A percentile compares a stretch with the other conserved stretches of the same genome.
These are phyloP conservation scores for Candida sithepensis DNA, from an alignment of 805 yeast genomes.

Conservation along the genomic window DNA sequence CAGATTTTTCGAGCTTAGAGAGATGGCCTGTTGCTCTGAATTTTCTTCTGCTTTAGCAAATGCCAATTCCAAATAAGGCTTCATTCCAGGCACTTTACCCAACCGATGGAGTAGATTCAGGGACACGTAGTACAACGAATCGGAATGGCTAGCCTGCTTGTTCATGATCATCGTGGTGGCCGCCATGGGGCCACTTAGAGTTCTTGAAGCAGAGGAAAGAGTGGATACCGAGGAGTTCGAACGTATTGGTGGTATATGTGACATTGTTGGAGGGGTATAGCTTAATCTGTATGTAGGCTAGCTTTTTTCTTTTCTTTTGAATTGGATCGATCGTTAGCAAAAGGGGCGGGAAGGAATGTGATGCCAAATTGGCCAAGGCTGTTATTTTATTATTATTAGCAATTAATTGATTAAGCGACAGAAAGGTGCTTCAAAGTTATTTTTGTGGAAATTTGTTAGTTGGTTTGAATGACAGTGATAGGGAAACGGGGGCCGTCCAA, in stretches of 20 bases:
- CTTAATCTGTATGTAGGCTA: not conserved
- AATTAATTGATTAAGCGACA: no score
- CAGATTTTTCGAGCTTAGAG: slow-evolving; percentile 17
- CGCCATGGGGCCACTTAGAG: slow-evolving; percentile 44
- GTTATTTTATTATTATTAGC: no score
- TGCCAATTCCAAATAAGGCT: slow-evolving; percentile 63
- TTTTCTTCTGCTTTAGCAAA: slow-evolving; percentile 61
- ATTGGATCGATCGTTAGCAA: not conserved
- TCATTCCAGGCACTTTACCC: slow-evolving; percentile 60
- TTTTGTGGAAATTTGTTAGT: no score
- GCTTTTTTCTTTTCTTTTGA: no score
- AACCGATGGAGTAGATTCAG: slow-evolving; percentile 51
- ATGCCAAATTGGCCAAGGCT: no score
- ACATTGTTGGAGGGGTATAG: no score
- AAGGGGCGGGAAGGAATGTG: no score
- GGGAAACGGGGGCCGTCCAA: no score
- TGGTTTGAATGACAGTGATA: no score
- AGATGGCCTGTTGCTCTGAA: slow-evolving; percentile 66
- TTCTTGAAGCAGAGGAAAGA: slow-evolving; percentile 22
- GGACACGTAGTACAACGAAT: slow-evolving; percentile 70
- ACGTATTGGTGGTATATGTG: slow-evolving; percentile 24
- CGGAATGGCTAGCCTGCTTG: slow-evolving; percentile 55
- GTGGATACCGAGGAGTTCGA: slow-evolving; percentile 18
- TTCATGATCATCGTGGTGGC: slow-evolving; percentile 53
- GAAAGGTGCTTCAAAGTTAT: no score